phyloP scores from a whole-genome alignment of 768 basidiomycete species.

The Termitomyces sp. region DNA sequence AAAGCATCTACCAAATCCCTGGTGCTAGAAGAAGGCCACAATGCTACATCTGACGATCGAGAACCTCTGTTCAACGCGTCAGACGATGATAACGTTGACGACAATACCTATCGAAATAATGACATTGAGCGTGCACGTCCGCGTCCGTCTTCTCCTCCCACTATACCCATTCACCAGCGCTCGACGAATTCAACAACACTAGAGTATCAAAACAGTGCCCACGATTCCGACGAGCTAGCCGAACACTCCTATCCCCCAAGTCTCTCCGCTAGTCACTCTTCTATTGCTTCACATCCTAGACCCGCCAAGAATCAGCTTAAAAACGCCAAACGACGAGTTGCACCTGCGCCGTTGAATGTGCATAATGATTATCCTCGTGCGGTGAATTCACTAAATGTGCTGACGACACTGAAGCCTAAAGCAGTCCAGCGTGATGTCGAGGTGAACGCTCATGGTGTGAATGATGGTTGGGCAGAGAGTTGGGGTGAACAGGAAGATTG shows the following conservation, averaged over 20 bases:
- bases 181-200: conserved; percentile 20
- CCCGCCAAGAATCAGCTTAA: conserved; percentile 29
- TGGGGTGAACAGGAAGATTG: conserved; percentile 47
- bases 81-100: conserved; percentile 53
- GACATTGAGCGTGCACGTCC: conserved; percentile 44
- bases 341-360: conserved; percentile 37
- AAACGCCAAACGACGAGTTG: conserved; percentile 32
- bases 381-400: conserved; percentile 25
- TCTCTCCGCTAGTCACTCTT: conserved; percentile 35
- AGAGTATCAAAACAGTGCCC: conserved; percentile 33
- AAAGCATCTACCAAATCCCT: conserved; percentile 52
- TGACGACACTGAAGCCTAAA: conserved; percentile 5
- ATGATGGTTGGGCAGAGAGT: conserved; percentile 41
- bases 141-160: conserved; percentile 24
- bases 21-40: conserved; percentile 32
- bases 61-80: conserved; percentile 59
- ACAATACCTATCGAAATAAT: conserved; percentile 15
- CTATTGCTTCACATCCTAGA: conserved; percentile 24
- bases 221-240: conserved; percentile 24
- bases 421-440: conserved; percentile 9
- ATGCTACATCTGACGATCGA: conserved; percentile 36
- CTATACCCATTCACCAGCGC: conserved; percentile 12
- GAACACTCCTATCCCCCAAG: conserved; percentile 64
- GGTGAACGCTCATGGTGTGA: conserved; percentile 4
- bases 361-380: conserved; percentile 24